phyloP scores from a whole-genome alignment of 2,329 filamentous ascomycete species.

The Rhinocladiella mackenziei region DNA sequence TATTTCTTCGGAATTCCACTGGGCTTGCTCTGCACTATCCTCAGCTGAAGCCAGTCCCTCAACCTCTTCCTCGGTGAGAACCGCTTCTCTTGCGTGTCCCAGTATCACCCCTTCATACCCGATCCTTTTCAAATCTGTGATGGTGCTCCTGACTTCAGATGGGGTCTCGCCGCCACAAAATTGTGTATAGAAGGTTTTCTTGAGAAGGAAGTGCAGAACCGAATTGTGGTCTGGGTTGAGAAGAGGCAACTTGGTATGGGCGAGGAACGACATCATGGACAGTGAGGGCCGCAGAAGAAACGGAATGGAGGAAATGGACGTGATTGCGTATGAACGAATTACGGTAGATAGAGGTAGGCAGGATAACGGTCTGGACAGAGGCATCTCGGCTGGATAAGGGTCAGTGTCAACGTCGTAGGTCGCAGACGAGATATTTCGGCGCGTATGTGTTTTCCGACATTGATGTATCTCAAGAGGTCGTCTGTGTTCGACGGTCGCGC shows the following conservation, averaged over 20 bases:
- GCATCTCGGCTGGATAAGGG: slow-evolving; percentile 4
- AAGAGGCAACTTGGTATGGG: slow-evolving; percentile 62
- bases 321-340: slow-evolving; percentile 29
- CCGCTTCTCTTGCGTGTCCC: slow-evolving; percentile 77
- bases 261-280: slow-evolving; percentile 62
- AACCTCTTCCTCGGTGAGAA: slow-evolving; percentile 50
- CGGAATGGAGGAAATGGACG: slow-evolving; percentile 28
- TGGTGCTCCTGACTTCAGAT: slow-evolving; percentile 62
- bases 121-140: slow-evolving; percentile 63
- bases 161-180: slow-evolving; percentile 81
- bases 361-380: slow-evolving; percentile 22
- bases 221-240: slow-evolving; percentile 74
- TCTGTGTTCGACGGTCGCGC: neutral
- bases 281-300: slow-evolving; percentile 68
- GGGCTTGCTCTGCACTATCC: slow-evolving; percentile 14
- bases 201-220: slow-evolving; percentile 64
- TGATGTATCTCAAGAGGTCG: slow-evolving; percentile 5
- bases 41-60: slow-evolving; percentile 20
- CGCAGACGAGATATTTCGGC: slow-evolving; percentile 23
- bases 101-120: slow-evolving; percentile 82
- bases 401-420: slow-evolving; percentile 4
- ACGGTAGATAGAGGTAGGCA: slow-evolving; percentile 25
- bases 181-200: slow-evolving; percentile 82
- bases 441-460: slow-evolving; percentile 21
- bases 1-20: slow-evolving; percentile 31